Evolutionary conservation across 495 filamentous ascomycete genomes (phyloP), one percentile per base, ranked within the genome.

Genomic region (Hypomontagnella monticulosa): DNA sequence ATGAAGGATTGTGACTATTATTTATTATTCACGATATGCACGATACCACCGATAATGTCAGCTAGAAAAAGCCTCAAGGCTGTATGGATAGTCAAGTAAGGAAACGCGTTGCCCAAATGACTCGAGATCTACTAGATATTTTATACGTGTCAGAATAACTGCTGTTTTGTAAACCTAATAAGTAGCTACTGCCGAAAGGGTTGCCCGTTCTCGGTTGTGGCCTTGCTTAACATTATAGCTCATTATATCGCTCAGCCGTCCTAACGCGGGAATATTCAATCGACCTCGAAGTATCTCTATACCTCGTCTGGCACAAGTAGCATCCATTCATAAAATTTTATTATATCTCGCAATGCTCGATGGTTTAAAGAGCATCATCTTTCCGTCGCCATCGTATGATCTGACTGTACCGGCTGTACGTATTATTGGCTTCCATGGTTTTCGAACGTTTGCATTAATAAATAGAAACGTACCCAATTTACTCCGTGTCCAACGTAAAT

Each of bases 141-240:
- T 27, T n/a, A n/a, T n/a, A n/a, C n/a, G n/a, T n/a, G n/a, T n/a
- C n/a, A n/a, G 6, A 6, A 27, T 6, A 27, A 27, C 23, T 27
- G 23, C 23, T 27, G 23, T 27, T 36, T 57, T 34, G 18, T 41
- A 12, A 58, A 51, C 57, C 53, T 43, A 67, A 57, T 14, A 49
- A 56, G 64, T 57, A 67, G 57, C 40, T 57, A 16, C 47, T 62
- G 37, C 64, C 64, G 64, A 67, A 62, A 52, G 61, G 58, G 58
- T 57, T 61, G 57, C 37, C 41, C n/a, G 11, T 32, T 7, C 37
- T 44, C 19, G 15, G 47, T 15, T n/a, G 23, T 27, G 23, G 23
- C 23, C 6, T 6, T 27, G 23, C 23, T 27, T 27, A 6, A 27
- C 23, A 61, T 14, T 19, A 53, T 19, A 12, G 19, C 54, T 58